Conservation (phyloP, 2,329 filamentous ascomycete species). For the Lachnellula cervina region DNA sequence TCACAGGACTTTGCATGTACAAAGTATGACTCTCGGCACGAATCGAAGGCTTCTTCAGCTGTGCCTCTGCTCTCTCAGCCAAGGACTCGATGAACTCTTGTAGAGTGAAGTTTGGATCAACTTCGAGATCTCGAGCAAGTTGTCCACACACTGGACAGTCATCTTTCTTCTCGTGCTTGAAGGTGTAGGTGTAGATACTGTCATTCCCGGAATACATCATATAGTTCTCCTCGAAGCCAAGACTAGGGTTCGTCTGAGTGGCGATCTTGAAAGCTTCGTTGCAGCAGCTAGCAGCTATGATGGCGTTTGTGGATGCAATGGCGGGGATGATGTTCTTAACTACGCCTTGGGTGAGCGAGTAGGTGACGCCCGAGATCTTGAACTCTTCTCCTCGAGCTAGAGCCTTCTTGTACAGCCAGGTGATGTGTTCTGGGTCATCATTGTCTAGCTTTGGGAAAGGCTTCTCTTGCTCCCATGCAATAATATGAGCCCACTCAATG, state of each 20-base stretch:
- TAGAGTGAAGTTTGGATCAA: constrained; percentile 68
- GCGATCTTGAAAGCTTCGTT: constrained; percentile 96
- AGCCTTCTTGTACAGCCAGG: constrained; percentile 90
- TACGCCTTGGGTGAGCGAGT: constrained; percentile 91
- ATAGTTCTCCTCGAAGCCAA: constrained; percentile 81
- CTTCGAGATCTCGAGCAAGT: constrained; percentile 66
- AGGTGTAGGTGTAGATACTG: constrained; percentile 94
- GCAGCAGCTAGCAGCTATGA: constrained; percentile 91
- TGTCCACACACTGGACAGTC: constrained; percentile 95
- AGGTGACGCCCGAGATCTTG: constrained; percentile 87
- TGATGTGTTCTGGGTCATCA: constrained; percentile 93
- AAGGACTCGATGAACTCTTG: constrained; percentile 82
- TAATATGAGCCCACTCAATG: constrained; percentile 97
- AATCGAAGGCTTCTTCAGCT: constrained; percentile 90
- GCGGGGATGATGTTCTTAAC: constrained; percentile 99
- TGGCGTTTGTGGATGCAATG: constrained; percentile 95
- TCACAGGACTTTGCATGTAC: constrained; percentile 81
- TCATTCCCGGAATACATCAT: constrained; percentile 99
- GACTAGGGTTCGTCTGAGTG: constrained; percentile 72
- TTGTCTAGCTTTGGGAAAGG: constrained; percentile 85
- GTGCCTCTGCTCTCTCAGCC: constrained; percentile 77
- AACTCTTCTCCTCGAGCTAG: constrained; percentile 79
- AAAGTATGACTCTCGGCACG: constrained; percentile 76
- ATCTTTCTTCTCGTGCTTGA: constrained; percentile 86
- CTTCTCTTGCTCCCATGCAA: constrained; percentile 87